Evolutionary conservation across 164 flowering plant species (phyloP), one percentile per base, ranked within the genome.

Genomic region (Liquidambar formosana): DNA sequence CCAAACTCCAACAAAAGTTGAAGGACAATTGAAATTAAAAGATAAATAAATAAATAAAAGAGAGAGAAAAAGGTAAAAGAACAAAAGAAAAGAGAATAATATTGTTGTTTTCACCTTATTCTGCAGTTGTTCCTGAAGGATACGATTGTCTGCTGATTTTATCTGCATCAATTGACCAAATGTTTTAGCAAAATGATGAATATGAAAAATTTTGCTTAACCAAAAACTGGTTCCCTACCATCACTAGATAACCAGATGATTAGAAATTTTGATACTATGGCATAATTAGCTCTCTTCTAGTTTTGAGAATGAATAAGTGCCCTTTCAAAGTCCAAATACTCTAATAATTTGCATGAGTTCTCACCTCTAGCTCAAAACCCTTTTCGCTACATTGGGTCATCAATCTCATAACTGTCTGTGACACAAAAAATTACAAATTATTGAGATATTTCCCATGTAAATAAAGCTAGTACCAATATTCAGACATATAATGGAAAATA

Each of bases 321-420:
- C 11, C 33, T 18, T 2, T 56, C 21, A 23, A 23, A 16, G 57
- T 44, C 62, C 51, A 59, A 48, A 28, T 23, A 60, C 52, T 59
- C 0, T 14, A 19, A 60, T 14, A 47, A 16, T 15, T 52, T 8
- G 14, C 26, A 28, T 4, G 68, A 26, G 51, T 13, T 61, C 78
- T 68, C 38, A 86, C 99, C 97, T 96, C 99, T 41, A 96, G 83
- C 82, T 96, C 98, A 83, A 93, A 96, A 46, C 77, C 86, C 77
- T 89, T 93, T 76, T 96, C 97, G 75, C 84, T 92, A 71, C 97
- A 93, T 52, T 92, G 98, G 15, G 94, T 81, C 94, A 86, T 93
- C 86, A 96, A 78, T 76, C 82, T 90, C 76, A 66, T 85, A 45
- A 96, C 81, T 3, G 88, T 90, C 99, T 96, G 71, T 65, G 72